Conservation (phyloP, 2,329 filamentous ascomycete genomes). For the Nectriaceae sp. region DNA sequence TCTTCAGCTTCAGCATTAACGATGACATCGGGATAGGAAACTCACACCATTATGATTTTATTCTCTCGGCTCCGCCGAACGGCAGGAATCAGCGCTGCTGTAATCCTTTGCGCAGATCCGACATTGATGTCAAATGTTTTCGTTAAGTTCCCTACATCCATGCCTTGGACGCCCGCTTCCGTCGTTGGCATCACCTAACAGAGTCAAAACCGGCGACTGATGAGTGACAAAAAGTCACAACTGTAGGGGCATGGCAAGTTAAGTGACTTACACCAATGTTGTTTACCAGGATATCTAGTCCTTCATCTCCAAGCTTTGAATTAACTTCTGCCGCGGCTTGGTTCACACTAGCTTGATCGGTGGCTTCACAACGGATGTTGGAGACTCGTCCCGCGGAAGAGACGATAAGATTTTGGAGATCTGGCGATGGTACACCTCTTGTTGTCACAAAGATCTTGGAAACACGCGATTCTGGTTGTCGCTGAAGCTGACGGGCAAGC, state of each 20-base stretch:
- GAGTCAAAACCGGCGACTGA: too few species aligned
- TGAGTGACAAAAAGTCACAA: constrained; percentile 2
- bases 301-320: constrained; percentile 33
- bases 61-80: constrained; percentile 40
- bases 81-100: constrained; percentile 39
- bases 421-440: neutral
- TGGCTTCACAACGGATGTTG: constrained; percentile 33
- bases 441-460: constrained; percentile 1
- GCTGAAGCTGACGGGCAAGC: neutral
- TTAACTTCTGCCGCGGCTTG: constrained; percentile 35
- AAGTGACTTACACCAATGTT: constrained; percentile 34
- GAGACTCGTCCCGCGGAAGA: constrained; percentile 21
- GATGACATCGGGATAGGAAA: neutral
- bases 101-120: constrained; percentile 20
- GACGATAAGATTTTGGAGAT: neutral
- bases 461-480: constrained; percentile 4
- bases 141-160: neutral
- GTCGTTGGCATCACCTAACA: neutral
- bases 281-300: constrained; percentile 48
- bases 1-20: neutral
- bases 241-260: constrained; percentile 1
- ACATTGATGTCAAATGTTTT: constrained; percentile 8
- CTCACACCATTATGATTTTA: constrained; percentile 45
- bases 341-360: constrained; percentile 32
- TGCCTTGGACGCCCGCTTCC: neutral